Base-by-base conservation (phyloP, 2,329 filamentous ascomycete species). In the Endothia cerciana region DNA sequence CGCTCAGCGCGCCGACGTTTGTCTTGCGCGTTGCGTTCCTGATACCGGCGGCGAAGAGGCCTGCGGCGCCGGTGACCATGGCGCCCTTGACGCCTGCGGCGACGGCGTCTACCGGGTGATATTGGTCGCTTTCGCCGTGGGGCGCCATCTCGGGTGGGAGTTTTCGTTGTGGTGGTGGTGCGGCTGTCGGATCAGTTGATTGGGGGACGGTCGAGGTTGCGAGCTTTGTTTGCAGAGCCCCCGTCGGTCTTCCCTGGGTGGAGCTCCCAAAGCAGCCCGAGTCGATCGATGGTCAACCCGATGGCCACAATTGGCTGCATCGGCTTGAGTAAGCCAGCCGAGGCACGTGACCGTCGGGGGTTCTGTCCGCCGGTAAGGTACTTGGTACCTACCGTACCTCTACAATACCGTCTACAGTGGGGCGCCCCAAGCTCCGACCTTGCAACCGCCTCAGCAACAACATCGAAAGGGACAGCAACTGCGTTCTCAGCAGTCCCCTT, bases 11-110 rank as follows among this genome's bases (percentile, higher is more conserved):
- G 72, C 93, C 92, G 71, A 95, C 83, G 78, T 97, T 97, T 76
- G 87, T 85, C 82, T 89, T 93, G 64, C 89, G 85, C 72, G 97
- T 85, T 66, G 93, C 92, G 82, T 97, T 98, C 82, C 94, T 91
- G 71, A 97, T 85, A 7, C 81, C 80, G 7, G 75, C 71, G 47
- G 77, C 73, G 22, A 84, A 83, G 68, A 89, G 79, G 72, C 90
- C 90, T 62, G 83, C 83, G 65, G 80, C 79, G 71, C 87, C 86
- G 58, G 84, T 85, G 70, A 88, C 77, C 69, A 84, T 73, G 49
- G 83, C 84, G 65, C 83, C 82, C 72, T 82, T 85, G 74, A 86
- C 75, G 36, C 87, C 81, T 60, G 79, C 78, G 60, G 79, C 77
- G 72, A 92, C 77, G 65, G 89, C 86, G 81, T 92, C 89, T 75